These are phyloP conservation scores for Globisporangium mamillatum DNA, from an alignment of 352 stramenopile genomes.

Conservation along the genomic window DNA sequence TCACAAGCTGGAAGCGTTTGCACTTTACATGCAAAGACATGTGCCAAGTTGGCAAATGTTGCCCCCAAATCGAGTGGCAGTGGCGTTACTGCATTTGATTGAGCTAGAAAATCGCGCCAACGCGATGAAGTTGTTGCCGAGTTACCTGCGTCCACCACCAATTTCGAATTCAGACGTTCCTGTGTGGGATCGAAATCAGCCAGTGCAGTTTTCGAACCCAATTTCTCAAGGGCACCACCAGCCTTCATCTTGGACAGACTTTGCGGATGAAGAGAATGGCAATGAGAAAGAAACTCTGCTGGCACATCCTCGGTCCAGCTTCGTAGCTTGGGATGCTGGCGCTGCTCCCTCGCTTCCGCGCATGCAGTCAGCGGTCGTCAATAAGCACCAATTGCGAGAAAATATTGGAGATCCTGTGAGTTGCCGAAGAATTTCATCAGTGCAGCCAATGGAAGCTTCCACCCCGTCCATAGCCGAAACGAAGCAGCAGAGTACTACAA, in stretches of 20 bases:
- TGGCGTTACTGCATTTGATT: constrained; percentile 49
- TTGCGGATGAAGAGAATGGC: constrained; percentile 11
- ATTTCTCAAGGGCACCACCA: background rate
- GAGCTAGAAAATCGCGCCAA: constrained; percentile 54
- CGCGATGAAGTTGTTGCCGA: constrained; percentile 50
- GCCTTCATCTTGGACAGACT: constrained; percentile 15
- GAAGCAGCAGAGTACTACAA: background rate
- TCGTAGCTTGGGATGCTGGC: constrained; percentile 7
- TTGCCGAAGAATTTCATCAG: background rate
- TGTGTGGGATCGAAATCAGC: background rate
- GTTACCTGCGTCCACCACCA: constrained; percentile 35
- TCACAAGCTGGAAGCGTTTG: constrained; percentile 55
- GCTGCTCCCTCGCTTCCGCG: background rate
- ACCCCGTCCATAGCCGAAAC: background rate
- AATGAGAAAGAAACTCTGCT: background rate
- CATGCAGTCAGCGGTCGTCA: background rate
- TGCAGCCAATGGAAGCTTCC: too few relatives aligned
- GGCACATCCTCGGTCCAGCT: constrained; percentile 6
- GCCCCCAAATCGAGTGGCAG: constrained; percentile 47
- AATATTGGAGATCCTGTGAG: background rate
- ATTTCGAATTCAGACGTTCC: background rate
- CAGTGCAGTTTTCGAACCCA: background rate
- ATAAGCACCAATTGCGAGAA: background rate
- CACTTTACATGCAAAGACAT: constrained; percentile 32
- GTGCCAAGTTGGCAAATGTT: constrained; percentile 56